A percentile compares a stretch with the other conserved stretches of the same genome.
These are phyloP conservation scores for Moricandia moricandioides DNA, from an alignment of 345 rosid genomes.

Conservation along the genomic window DNA sequence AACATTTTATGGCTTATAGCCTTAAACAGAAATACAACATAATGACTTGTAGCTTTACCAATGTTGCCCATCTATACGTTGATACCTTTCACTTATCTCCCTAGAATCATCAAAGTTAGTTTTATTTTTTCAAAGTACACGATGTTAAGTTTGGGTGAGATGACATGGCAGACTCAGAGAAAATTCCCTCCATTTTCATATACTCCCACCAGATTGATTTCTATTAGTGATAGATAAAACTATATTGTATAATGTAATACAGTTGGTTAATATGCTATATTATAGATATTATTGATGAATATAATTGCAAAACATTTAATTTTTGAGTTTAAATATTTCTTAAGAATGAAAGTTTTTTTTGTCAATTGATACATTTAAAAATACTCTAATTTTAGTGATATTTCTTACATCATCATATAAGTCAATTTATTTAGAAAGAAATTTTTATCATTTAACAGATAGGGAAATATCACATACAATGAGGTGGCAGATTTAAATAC, in stretches of 20 bases:
- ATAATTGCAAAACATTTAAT: neutral
- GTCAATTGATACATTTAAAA: neutral
- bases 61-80: neutral
- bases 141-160: neutral
- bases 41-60: too few relatives aligned
- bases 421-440: neutral
- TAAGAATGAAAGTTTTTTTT: neutral
- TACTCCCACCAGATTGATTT: too few relatives aligned
- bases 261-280: neutral
- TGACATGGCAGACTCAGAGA: neutral
- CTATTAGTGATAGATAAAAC: too few relatives aligned
- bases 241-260: neutral
- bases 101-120: neutral
- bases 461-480: neutral
- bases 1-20: neutral
- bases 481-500: neutral
- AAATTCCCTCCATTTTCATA: neutral
- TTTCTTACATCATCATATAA: neutral
- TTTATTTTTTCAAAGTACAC: neutral
- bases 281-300: neutral
- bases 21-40: neutral
- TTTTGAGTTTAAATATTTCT: neutral
- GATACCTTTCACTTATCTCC: neutral
- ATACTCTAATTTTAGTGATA: neutral
- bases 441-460: neutral